Evolutionary conservation across 1,284 basidiomycete species (phyloP).

Genomic region (Dichomitus squalens): DNA sequence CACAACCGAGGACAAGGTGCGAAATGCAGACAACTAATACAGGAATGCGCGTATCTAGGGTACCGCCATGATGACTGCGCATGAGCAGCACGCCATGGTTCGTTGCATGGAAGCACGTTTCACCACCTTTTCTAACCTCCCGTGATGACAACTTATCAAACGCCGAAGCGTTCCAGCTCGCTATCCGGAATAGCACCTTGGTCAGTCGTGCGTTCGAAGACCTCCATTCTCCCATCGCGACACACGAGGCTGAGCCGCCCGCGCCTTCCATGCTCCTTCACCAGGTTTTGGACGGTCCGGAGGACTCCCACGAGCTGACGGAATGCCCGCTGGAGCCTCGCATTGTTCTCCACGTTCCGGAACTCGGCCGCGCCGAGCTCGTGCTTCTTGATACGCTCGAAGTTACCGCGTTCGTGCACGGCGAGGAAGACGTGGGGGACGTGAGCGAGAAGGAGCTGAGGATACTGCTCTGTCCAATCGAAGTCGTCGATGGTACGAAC

Average conservation of each 20-base stretch:
- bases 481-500: constrained; percentile 33
- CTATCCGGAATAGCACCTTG: constrained; percentile 45
- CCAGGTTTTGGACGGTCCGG: constrained; percentile 42
- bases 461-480: constrained; percentile 50
- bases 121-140: too few relatives aligned
- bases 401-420: constrained; percentile 48
- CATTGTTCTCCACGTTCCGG: constrained; percentile 30
- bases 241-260: constrained; percentile 51
- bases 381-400: constrained; percentile 42
- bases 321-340: constrained; percentile 34
- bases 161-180: constrained; percentile 38
- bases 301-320: constrained; percentile 45
- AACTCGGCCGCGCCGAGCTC: constrained; percentile 40
- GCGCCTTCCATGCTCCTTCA: constrained; percentile 45
- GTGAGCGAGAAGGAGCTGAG: constrained; percentile 58
- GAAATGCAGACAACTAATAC: background rate
- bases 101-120: background rate
- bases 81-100: background rate
- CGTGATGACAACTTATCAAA: background rate
- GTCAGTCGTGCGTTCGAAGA: constrained; percentile 43
- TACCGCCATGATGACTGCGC: background rate
- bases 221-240: constrained; percentile 39
- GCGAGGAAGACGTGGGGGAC: constrained; percentile 53
- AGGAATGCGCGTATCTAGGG: constrained; percentile 3
- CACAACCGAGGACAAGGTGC: background rate